phyloP scores from a whole-genome alignment of 2,329 filamentous ascomycete species.

The Fusarium sp. region DNA sequence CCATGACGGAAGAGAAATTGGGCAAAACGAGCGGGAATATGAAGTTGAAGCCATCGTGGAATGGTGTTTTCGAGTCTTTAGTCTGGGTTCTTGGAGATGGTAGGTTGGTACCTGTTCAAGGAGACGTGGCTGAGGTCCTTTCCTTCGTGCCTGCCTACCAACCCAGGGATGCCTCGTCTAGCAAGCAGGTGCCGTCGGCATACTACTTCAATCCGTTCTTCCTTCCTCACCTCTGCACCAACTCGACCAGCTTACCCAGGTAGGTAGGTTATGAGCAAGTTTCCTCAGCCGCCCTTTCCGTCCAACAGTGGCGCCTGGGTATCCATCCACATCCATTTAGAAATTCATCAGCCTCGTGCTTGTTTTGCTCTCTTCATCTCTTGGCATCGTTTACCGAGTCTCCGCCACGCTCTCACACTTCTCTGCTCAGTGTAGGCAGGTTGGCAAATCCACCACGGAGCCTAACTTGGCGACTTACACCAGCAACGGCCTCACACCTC shows the following conservation, averaged over 20 bases:
- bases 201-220: constrained; percentile 1
- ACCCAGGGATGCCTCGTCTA: neutral
- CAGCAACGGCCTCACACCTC: neutral
- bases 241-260: neutral
- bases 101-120: neutral
- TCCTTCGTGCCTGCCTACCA: neutral
- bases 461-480: neutral
- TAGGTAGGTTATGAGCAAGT: constrained; percentile 18
- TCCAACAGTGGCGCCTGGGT: constrained; percentile 13
- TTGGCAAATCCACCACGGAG: neutral
- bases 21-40: neutral
- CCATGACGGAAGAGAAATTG: constrained; percentile 13
- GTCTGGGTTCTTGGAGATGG: neutral
- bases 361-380: constrained; percentile 1
- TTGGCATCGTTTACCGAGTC: neutral
- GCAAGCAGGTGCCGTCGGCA: neutral
- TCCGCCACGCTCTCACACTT: neutral
- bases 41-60: constrained; percentile 4
- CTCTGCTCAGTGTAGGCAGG: neutral
- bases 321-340: neutral
- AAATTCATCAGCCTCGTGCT: neutral
- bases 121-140: constrained; percentile 14
- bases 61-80: constrained; percentile 8
- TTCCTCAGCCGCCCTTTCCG: constrained; percentile 27
- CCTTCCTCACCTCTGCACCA: neutral